phyloP scores from a whole-genome alignment of 2,329 filamentous ascomycete species.

The Penicillium sp. region DNA sequence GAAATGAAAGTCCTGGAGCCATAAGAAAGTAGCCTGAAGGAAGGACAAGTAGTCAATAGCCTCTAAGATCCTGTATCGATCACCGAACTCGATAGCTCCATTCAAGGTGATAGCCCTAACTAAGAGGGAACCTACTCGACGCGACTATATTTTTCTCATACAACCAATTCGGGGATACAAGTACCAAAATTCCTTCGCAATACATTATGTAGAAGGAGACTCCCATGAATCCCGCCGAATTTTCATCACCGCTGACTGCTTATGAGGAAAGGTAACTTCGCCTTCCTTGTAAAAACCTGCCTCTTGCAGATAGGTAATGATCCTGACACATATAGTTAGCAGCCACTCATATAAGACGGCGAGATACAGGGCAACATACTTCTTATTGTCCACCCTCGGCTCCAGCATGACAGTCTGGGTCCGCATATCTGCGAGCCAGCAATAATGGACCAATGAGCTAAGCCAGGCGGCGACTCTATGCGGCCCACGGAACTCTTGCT shows the following conservation, averaged over 20 bases:
- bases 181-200: background rate
- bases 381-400: constrained; percentile 86
- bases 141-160: background rate
- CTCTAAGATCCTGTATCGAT: background rate
- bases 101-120: background rate
- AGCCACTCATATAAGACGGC: background rate
- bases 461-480: constrained; percentile 80
- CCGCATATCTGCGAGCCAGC: constrained; percentile 74
- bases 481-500: constrained; percentile 86
- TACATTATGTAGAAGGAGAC: constrained; percentile 62
- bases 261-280: constrained; percentile 87
- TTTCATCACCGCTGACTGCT: constrained; percentile 86
- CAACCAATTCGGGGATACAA: background rate
- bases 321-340: constrained; percentile 50
- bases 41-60: background rate
- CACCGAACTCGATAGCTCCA: background rate
- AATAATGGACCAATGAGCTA: constrained; percentile 84
- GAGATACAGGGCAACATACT: constrained; percentile 60
- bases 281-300: constrained; percentile 85
- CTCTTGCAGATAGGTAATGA: constrained; percentile 71
- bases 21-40: background rate
- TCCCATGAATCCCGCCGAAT: constrained; percentile 81
- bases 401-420: constrained; percentile 86
- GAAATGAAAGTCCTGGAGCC: too few relatives aligned
- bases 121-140: background rate